Evolutionary conservation across 1,139 yeast genomes (phyloP).

Genomic region (Meyerozyma sp.): DNA sequence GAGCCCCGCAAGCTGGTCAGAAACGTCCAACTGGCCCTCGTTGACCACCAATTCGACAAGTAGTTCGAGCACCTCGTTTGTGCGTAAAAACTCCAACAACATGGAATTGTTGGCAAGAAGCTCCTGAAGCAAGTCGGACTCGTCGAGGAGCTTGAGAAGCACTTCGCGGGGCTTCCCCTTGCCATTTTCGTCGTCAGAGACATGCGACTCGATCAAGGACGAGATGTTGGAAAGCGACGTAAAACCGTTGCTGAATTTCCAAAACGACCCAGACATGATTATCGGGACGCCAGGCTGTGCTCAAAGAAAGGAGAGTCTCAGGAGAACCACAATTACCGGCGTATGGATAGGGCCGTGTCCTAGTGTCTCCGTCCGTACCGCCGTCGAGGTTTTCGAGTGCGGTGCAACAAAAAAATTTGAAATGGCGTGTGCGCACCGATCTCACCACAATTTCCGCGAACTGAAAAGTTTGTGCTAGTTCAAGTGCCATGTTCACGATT

Average conservation of each 20-base stretch:
- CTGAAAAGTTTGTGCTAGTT: background rate
- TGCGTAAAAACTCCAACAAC: slow-evolving; percentile 74
- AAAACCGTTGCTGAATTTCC: slow-evolving; percentile 88
- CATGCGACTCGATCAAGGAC: slow-evolving; percentile 58
- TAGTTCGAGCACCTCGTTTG: slow-evolving; percentile 59
- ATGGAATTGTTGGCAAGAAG: slow-evolving; percentile 76
- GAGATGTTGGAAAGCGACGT: slow-evolving; percentile 72
- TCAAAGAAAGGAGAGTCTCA: background rate
- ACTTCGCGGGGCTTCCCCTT: slow-evolving; percentile 20
- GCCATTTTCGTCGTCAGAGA: slow-evolving; percentile 18
- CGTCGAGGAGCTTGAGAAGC: slow-evolving; percentile 71
- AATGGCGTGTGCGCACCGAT: background rate
- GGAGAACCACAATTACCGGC: background rate
- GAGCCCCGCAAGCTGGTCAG: slow-evolving; percentile 3
- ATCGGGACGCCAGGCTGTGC: background rate
- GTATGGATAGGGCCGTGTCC: background rate
- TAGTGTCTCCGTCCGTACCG: background rate
- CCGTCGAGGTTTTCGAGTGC: slow-evolving; percentile 1
- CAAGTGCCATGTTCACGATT: background rate
- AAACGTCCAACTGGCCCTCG: slow-evolving; percentile 23
- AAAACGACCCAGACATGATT: slow-evolving; percentile 73
- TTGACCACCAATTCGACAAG: slow-evolving; percentile 66
- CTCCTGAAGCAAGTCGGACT: slow-evolving; percentile 82
- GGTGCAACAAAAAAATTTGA: background rate
- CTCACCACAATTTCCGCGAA: background rate